Base-by-base conservation (phyloP, 495 filamentous ascomycete species). In the Hypoxylon intermedium region DNA sequence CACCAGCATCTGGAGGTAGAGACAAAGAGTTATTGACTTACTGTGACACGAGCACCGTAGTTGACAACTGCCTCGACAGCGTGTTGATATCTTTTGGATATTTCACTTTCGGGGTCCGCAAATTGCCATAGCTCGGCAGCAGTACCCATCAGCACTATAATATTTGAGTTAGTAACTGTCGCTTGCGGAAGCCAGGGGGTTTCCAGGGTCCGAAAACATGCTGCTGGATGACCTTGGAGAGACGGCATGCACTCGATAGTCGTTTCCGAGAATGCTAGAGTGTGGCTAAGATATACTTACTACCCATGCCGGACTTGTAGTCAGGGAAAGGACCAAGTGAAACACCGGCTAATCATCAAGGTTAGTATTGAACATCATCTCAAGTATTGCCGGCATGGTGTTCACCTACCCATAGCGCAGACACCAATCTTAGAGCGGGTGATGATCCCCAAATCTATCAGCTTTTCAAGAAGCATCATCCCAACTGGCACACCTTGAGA, bases 91-190 rank as follows among this genome's bases (percentile, higher is more conserved):
- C 89, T 83, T 67, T 89, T 87, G 9, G 90, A 93, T 11, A 97
- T 90, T 53, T 82, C 79, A 67, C 90, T 95, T 41, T 89, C 83
- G 0, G 87, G 84, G 41, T 88, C 80, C 6, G 89, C 87, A 74
- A 98, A 97, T 24, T 96, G 91, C 73, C 97, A 98, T 1, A 98
- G 81, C 67, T 98, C 95, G 15, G 87, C 87, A 30, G 92, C 94
- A 2, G 91, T 90, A 5, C 91, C 91, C 65, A 91, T 92, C 53
- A 97, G 83, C 62, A 83, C 81, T 53, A 31, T 18, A 31, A 1
- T 34, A 45, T 28, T 13, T 16, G 6, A 18, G 60, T 64, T 9
- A 64, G 44, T 15, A 58, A 26, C 13, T 3, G 5, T 31, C n/a
- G 9, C 36, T 47, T 12, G 9, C n/a, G 13, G 36, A n/a, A 42